Base-by-base conservation (phyloP, 441 rosid genomes). In the Melastoma candidum region DNA sequence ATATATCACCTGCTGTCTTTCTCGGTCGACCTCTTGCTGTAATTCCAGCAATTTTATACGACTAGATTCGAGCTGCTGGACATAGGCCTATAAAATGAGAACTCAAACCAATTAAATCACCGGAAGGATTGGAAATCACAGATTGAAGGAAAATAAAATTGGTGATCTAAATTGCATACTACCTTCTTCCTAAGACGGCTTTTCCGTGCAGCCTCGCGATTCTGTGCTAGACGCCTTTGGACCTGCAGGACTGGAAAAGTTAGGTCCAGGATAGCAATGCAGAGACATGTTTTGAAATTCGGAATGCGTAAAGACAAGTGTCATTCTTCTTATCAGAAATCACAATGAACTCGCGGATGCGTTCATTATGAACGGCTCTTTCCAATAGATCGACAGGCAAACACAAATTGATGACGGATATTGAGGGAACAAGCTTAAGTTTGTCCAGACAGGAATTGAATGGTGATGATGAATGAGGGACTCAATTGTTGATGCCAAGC, bases 171-270 rank as follows among this genome's bases (percentile, higher is more conserved):
- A 26, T 13, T 12, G 36, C 36, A 22, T 17, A 49, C 24, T 71
- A 89, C 99, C 85, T 94, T 94, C 69, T 89, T 94, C 63, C 97
- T 81, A 71, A 89, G 46, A 57, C 97, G 99, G 68, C 96, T 81
- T 13, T 56, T 56, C 27, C 50, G 48, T 25, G 59, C 59, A 12
- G 59, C 59, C 50, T 56, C 59, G 11, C 59, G 49, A 49, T 56
- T 56, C 46, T 56, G 59, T 1, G 59, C 59, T 1, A 45, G 59
- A 12, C 59, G 59, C 13, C 59, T 56, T 56, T 56, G 59, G 36
- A 45, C 47, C 59, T 56, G 26, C 25, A 12, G 25, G 44, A 51
- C 2, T 2, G 5, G 41, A 6, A 6, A 17, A 17, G 7, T 6
- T 32, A 6, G 8, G 41, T 8, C 8, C 41, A 32, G 7, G 41